These are phyloP conservation scores for Pisolithus thermaeus DNA, from an alignment of 1,284 basidiomycete species.

Conservation along the genomic window DNA sequence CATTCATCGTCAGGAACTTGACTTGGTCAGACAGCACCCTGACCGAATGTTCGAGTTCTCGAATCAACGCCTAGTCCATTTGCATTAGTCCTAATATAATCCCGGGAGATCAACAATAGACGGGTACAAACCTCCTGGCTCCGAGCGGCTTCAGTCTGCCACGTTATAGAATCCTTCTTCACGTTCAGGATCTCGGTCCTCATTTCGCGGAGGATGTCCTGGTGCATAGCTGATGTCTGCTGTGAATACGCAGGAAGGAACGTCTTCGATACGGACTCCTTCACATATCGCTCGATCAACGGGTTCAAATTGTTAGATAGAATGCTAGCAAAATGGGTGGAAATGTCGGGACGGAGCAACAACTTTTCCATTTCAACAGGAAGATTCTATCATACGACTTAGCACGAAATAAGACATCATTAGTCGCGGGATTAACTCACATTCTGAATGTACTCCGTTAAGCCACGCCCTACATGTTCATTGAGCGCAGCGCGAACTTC, in stretches of 20 bases:
- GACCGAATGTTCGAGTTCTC: constrained; percentile 72
- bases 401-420: constrained; percentile 7
- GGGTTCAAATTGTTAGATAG: constrained; percentile 64
- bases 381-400: constrained; percentile 44
- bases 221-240: constrained; percentile 65
- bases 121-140: constrained; percentile 59
- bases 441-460: constrained; percentile 67
- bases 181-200: constrained; percentile 66
- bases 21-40: constrained; percentile 70
- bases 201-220: constrained; percentile 69
- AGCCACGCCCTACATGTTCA: constrained; percentile 65
- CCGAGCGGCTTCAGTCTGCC: constrained; percentile 71
- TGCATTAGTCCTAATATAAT: constrained; percentile 6
- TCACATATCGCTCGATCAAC: constrained; percentile 71
- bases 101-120: not conserved
- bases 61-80: constrained; percentile 64
- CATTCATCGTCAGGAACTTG: constrained; percentile 64
- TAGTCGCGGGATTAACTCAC: constrained; percentile 35
- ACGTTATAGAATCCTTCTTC: constrained; percentile 69
- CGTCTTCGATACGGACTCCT: constrained; percentile 67
- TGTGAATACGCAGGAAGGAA: constrained; percentile 70
- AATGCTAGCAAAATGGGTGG: constrained; percentile 65
- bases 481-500: constrained; percentile 72
- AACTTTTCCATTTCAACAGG: constrained; percentile 73
- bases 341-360: constrained; percentile 68